phyloP scores from a whole-genome alignment of 1,284 basidiomycete genomes.

The Inonotus obliquus region DNA sequence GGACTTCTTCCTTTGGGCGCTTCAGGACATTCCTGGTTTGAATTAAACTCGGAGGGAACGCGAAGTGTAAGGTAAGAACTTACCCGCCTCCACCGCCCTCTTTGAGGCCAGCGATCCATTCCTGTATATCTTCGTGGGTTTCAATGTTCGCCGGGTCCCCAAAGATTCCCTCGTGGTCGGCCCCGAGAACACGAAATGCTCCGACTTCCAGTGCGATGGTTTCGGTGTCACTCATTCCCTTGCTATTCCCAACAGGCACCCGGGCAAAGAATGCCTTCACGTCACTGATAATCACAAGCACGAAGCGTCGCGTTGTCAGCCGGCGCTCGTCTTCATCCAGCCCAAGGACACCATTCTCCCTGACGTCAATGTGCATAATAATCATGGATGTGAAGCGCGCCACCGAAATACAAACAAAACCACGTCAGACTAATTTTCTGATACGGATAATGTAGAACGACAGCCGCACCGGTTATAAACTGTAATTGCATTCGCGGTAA shows the following conservation, averaged over 20 bases:
- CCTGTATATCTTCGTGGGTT: slow-evolving; percentile 9
- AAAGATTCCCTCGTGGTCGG: slow-evolving; percentile 10
- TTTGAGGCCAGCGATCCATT: slow-evolving; percentile 14
- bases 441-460: neutral
- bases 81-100: slow-evolving; percentile 12
- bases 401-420: neutral
- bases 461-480: slow-evolving; percentile 11
- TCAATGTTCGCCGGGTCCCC: slow-evolving; percentile 11
- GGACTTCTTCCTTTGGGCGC: neutral
- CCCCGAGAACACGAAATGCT: slow-evolving; percentile 7
- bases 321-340: neutral
- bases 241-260: slow-evolving; percentile 5
- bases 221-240: slow-evolving; percentile 2
- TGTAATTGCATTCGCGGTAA: slow-evolving; percentile 9
- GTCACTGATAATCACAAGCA: neutral
- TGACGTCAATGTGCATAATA: neutral
- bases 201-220: slow-evolving; percentile 14
- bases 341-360: neutral
- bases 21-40: slow-evolving; percentile 15
- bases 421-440: neutral
- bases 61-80: neutral
- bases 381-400: neutral
- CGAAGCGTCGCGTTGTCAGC: slow-evolving; percentile 12
- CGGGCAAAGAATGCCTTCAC: slow-evolving; percentile 15
- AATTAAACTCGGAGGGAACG: neutral